Evolutionary conservation across 306 rosid genomes (phyloP).

Genomic region (Trifolium pratense): DNA sequence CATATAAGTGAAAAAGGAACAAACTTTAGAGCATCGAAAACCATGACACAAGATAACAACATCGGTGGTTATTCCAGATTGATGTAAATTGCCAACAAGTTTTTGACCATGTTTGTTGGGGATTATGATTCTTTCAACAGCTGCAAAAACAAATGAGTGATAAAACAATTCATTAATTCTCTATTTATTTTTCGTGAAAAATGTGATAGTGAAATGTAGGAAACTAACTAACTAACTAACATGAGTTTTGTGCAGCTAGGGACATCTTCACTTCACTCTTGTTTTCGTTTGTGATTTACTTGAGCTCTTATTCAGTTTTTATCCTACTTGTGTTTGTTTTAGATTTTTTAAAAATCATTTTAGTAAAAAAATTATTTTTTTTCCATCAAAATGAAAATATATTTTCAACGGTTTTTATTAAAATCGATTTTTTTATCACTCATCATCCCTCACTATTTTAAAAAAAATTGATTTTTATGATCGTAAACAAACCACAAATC

Average conservation of each 20-base stretch:
- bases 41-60: conserved; percentile 74
- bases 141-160: conserved; percentile 35
- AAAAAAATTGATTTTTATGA: too few relatives aligned
- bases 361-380: too few relatives aligned
- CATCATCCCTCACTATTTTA: too few relatives aligned
- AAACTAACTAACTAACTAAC: neutral
- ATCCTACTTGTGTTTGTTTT: too few relatives aligned
- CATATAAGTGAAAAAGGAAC: neutral
- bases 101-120: conserved; percentile 62
- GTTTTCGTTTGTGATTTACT: too few relatives aligned
- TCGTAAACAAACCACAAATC: too few relatives aligned
- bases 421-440: too few relatives aligned
- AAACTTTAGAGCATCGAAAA: conserved; percentile 63
- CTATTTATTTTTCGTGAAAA: neutral
- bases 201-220: neutral
- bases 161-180: neutral
- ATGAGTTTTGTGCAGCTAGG: neutral
- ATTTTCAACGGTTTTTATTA: too few relatives aligned
- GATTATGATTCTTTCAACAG: conserved; percentile 44
- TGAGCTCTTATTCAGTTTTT: too few relatives aligned
- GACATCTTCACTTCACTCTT: neutral
- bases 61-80: conserved; percentile 58
- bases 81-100: conserved; percentile 68
- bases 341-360: too few relatives aligned
- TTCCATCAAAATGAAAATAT: too few relatives aligned